Evolutionary conservation across 2,329 filamentous ascomycete species (phyloP).

Genomic region (Plenodomus tracheiphilus): DNA sequence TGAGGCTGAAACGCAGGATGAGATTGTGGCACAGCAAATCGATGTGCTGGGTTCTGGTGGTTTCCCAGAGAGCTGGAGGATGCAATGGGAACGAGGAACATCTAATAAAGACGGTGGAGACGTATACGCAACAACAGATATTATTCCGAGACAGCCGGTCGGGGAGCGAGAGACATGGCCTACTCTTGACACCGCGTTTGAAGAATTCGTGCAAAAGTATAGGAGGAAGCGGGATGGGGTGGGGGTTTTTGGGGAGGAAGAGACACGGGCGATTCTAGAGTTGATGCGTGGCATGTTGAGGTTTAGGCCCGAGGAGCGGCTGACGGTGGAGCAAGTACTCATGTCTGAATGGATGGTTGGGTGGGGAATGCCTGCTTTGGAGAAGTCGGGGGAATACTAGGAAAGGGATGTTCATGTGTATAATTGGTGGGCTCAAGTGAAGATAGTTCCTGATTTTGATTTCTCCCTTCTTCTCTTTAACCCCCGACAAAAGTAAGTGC

Average conservation of each 20-base stretch:
- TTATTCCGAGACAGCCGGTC: conserved; percentile 3
- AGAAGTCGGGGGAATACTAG: conserved; percentile 1
- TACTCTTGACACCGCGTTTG: conserved; percentile 8
- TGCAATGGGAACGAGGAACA: conserved; percentile 14
- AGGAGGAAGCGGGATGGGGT: conserved; percentile 6
- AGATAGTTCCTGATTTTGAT: too few relatives aligned
- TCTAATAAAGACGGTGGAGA: conserved; percentile 1
- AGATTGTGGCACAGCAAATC: conserved; percentile 12
- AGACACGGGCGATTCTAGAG: conserved; percentile 10
- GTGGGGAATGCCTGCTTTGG: conserved; percentile 12
- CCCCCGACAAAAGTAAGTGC: too few relatives aligned
- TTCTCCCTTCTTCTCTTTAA: too few relatives aligned
- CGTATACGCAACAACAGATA: background rate
- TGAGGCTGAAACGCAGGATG: conserved; percentile 8
- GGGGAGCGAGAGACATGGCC: conserved; percentile 11
- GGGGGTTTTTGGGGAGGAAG: conserved; percentile 9
- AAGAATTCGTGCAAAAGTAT: conserved; percentile 13
- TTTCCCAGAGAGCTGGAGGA: conserved; percentile 11
- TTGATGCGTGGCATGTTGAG: conserved; percentile 15
- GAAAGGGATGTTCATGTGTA: too few relatives aligned
- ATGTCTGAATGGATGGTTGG: conserved; percentile 11
- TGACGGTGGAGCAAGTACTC: conserved; percentile 13
- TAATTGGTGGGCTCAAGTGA: too few relatives aligned
- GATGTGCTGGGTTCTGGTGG: conserved; percentile 11
- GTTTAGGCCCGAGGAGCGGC: conserved; percentile 11